A percentile compares a stretch with the other conserved stretches of the same genome.
Conservation (phyloP, 129 eudicot species). For the Saposhnikovia divaricata region DNA sequence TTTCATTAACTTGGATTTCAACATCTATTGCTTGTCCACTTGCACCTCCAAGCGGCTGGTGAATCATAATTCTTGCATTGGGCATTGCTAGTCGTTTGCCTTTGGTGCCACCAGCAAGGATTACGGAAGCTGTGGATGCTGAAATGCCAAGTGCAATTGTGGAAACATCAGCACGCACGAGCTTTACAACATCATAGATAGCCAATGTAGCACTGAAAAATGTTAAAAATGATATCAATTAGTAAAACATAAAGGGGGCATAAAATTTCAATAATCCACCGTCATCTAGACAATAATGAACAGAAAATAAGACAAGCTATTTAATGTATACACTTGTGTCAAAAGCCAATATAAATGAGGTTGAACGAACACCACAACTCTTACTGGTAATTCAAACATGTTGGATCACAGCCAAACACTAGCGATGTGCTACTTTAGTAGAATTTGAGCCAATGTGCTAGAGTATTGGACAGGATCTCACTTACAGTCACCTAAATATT, state of each 20-base stretch:
- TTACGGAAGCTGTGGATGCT: slow-evolving; percentile 80
- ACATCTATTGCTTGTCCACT: slow-evolving; percentile 78
- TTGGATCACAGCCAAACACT: background rate
- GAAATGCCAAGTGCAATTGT: slow-evolving; percentile 87
- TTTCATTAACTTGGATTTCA: slow-evolving; percentile 82
- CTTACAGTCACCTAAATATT: background rate
- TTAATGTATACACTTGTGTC: background rate
- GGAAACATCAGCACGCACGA: slow-evolving; percentile 88
- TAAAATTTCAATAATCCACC: background rate
- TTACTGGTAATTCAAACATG: background rate
- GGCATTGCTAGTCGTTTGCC: slow-evolving; percentile 98
- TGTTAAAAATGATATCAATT: background rate
- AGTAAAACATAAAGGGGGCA: background rate
- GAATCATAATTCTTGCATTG: slow-evolving; percentile 83
- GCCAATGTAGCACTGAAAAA: slow-evolving; percentile 75
- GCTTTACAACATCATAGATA: slow-evolving; percentile 66
- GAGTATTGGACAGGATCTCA: background rate
- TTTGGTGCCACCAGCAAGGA: slow-evolving; percentile 92
- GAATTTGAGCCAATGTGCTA: background rate
- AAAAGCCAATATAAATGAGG: background rate
- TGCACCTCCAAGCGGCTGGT: slow-evolving; percentile 90
- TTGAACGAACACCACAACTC: background rate
- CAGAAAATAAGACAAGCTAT: background rate
- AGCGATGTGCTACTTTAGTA: background rate
- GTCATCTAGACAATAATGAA: background rate